phyloP scores from a whole-genome alignment of 169 alveolate species.

The Plasmodium vivax region DNA sequence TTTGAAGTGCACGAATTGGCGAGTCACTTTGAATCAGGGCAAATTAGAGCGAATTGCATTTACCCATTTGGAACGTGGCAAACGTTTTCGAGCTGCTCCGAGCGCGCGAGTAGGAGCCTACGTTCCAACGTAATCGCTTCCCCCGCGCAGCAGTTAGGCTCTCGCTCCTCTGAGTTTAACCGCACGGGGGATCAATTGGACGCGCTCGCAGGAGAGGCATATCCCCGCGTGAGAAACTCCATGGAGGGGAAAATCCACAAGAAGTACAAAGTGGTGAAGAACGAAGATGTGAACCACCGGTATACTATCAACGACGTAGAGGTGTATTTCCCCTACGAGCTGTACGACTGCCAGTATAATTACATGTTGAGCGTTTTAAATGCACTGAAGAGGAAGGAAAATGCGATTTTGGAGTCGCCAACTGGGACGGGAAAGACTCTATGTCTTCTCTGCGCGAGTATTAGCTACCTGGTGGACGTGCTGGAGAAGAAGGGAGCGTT shows the following conservation, averaged over 20 bases:
- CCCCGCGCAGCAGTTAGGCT: background rate
- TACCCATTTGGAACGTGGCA: background rate
- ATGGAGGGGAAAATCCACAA: slow-evolving; percentile 47
- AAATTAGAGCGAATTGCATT: background rate
- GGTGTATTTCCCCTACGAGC: slow-evolving; percentile 89
- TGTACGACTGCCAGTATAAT: slow-evolving; percentile 87
- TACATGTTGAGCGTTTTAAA: slow-evolving; percentile 87
- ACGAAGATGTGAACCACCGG: slow-evolving; percentile 53
- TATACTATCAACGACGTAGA: slow-evolving; percentile 71
- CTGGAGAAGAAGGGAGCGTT: slow-evolving; percentile 80
- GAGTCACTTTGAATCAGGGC: background rate
- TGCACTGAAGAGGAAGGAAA: slow-evolving; percentile 79
- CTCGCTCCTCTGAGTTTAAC: background rate
- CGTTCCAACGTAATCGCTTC: background rate
- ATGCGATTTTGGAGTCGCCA: slow-evolving; percentile 96
- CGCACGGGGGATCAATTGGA: background rate
- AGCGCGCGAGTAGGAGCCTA: background rate
- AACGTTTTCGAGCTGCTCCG: background rate
- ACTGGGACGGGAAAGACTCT: slow-evolving; percentile 98
- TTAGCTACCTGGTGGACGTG: slow-evolving; percentile 84
- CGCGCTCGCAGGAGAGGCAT: background rate
- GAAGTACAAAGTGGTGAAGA: slow-evolving; percentile 65
- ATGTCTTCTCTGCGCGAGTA: slow-evolving; percentile 92
- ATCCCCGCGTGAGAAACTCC: background rate
- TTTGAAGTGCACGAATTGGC: background rate